Evolutionary conservation across 108 stramenopile species (phyloP), one percentile per base, ranked within the genome.

Genomic region (Seminavis robusta): DNA sequence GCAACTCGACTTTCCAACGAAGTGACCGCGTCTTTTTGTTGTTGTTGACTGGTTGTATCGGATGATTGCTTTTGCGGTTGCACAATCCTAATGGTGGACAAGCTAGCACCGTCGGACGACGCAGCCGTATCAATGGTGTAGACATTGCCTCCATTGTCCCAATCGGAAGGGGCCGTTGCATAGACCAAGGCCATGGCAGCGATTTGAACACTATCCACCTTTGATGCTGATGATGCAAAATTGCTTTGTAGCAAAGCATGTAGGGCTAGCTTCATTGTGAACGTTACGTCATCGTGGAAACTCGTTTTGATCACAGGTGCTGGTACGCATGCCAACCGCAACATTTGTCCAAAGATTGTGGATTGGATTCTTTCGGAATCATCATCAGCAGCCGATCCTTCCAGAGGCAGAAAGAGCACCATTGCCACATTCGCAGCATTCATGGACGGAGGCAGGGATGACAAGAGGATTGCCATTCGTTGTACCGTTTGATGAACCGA

Each of bases 271-370:
- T 56, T 56, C 2, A 64, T 24, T 11, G 57, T 25, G 38, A 40
- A n/a, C 11, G 31, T 29, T 26, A 54, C 63, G 19, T 69, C 67
- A 17, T 47, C 39, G 33, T 67, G 37, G 19, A 34, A 37, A 3
- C 20, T n/a, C 40, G 43, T 20, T 26, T 69, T 33, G 31, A 59
- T 32, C 20, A 67, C 36, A n/a, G n/a, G n/a, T 17, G 55, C 33
- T 30, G 73, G 56, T 16, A 55, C 56, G 30, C 63, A 63, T 33
- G 67, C 69, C 30, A 86, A 39, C 11, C 85, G 72, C 34, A 86
- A 41, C 17, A 72, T 25, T 52, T 77, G 81, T 23, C 69, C 63
- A 21, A 86, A 17, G 6, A 86, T 55, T 16, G 58, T 73, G 10
- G 23, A 24, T 17, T 7, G 13, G 3, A 11, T 40, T 1, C 9